phyloP scores from a whole-genome alignment of 306 rosid genomes.

The Cucurbita pepo region DNA sequence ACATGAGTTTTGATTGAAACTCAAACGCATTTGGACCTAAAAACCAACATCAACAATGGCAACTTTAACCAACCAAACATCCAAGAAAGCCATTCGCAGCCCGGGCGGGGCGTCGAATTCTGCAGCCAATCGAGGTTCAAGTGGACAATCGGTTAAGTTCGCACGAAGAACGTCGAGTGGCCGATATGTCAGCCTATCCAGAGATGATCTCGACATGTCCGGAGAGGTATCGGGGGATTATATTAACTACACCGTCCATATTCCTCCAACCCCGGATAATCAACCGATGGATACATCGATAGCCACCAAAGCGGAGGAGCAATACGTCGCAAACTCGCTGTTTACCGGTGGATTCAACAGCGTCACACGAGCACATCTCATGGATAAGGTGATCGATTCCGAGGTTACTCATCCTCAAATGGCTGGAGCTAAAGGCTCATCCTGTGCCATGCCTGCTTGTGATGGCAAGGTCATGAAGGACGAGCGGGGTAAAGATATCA shows the following conservation, averaged over 20 bases:
- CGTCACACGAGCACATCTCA: constrained; percentile 69
- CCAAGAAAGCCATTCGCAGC: constrained; percentile 39
- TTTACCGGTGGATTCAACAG: constrained; percentile 89
- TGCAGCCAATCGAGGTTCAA: constrained; percentile 17
- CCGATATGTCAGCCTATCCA: constrained; percentile 53
- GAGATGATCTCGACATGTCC: constrained; percentile 79
- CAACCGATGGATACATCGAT: constrained; percentile 65
- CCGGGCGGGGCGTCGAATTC: constrained; percentile 30
- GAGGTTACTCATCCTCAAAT: constrained; percentile 83
- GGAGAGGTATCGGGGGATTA: constrained; percentile 59
- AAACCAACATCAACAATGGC: constrained; percentile 21
- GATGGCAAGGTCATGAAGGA: constrained; percentile 86
- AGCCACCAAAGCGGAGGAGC: constrained; percentile 81
- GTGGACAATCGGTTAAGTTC: constrained; percentile 52
- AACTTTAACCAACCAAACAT: constrained; percentile 33
- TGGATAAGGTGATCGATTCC: constrained; percentile 88
- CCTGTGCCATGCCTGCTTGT: constrained; percentile 55
- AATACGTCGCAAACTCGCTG: constrained; percentile 67
- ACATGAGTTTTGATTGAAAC: background rate
- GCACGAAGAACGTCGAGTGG: constrained; percentile 86
- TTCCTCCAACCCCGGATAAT: constrained; percentile 81
- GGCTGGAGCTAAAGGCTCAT: constrained; percentile 89
- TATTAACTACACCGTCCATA: constrained; percentile 78
- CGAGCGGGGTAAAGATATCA: constrained; percentile 63
- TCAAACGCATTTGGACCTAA: background rate